Evolutionary conservation across 1,284 basidiomycete species (phyloP).

Genomic region (Sporisorium reilianum): DNA sequence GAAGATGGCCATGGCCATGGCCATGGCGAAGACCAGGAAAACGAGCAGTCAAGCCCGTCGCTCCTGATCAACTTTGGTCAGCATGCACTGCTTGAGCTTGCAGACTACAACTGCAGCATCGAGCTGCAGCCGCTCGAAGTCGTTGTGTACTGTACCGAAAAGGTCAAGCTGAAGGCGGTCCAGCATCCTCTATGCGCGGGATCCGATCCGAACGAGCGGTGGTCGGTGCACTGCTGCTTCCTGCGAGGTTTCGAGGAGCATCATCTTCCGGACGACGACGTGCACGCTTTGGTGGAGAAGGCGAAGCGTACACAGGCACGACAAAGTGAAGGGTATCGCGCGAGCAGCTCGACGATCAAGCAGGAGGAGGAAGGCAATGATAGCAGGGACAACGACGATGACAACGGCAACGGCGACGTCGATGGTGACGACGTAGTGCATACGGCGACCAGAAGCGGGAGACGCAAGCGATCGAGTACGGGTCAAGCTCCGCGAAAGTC

Average conservation of each 20-base stretch:
- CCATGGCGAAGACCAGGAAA: neutral
- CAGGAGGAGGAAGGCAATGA: neutral
- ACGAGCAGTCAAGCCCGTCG: neutral
- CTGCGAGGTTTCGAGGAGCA: neutral
- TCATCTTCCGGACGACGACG: neutral
- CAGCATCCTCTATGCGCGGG: neutral
- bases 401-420: too few species aligned
- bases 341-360: neutral
- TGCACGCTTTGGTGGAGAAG: neutral
- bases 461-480: too few species aligned
- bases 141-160: neutral
- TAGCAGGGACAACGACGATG: neutral
- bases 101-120: conserved; percentile 5
- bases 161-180: neutral
- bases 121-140: conserved; percentile 17
- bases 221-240: conserved; percentile 9
- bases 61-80: conserved; percentile 15
- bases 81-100: conserved; percentile 2
- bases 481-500: too few species aligned
- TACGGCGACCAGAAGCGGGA: too few species aligned
- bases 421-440: neutral
- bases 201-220: neutral
- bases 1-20: too few species aligned
- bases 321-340: neutral
- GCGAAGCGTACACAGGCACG: too few species aligned